These are phyloP conservation scores for Tylopilus sp. DNA, from an alignment of 768 basidiomycete species.

Conservation along the genomic window DNA sequence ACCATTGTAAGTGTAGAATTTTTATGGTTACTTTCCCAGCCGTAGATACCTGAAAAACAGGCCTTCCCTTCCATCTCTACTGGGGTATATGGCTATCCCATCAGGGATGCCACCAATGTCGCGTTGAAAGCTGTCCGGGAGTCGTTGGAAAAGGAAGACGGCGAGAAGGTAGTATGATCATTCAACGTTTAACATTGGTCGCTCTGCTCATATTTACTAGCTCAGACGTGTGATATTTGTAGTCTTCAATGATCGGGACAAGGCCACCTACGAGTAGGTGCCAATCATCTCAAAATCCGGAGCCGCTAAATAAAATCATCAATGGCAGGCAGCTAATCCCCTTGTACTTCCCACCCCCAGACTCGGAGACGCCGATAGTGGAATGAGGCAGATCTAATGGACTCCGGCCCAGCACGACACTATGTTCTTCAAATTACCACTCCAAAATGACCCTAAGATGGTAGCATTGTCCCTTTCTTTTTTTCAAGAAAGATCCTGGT, in stretches of 20 bases:
- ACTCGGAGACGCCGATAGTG: background rate
- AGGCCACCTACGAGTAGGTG: constrained; percentile 61
- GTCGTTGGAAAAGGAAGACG: constrained; percentile 53
- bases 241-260: constrained; percentile 64
- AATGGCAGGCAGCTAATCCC: constrained; percentile 47
- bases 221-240: constrained; percentile 75
- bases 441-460: background rate
- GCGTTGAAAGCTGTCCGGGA: constrained; percentile 58
- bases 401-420: too few relatives aligned
- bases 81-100: constrained; percentile 76
- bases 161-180: constrained; percentile 34
- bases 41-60: constrained; percentile 33
- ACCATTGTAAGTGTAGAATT: constrained; percentile 49
- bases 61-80: constrained; percentile 83
- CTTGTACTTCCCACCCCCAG: constrained; percentile 52
- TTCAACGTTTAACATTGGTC: background rate
- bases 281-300: background rate
- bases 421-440: too few relatives aligned
- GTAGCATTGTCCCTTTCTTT: background rate
- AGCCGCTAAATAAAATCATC: background rate
- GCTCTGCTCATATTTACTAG: constrained; percentile 26
- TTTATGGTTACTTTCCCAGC: background rate
- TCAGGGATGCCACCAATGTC: constrained; percentile 65
- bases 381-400: background rate
- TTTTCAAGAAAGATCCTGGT: background rate